Evolutionary conservation across 495 filamentous ascomycete species (phyloP).

Genomic region (Neurospora terricola): DNA sequence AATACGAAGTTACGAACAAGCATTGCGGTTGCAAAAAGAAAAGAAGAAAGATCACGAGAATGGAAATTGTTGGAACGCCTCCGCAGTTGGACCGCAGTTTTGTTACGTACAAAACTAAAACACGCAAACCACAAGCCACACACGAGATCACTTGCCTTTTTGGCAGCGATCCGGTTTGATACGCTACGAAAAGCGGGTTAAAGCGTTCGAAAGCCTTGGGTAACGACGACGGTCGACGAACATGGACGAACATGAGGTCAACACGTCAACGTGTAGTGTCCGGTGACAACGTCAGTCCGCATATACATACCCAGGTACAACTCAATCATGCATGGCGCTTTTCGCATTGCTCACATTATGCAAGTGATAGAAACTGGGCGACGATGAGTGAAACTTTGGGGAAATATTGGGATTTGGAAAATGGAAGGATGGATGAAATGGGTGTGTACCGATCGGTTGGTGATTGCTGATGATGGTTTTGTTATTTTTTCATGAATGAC

Average conservation of each 20-base stretch:
- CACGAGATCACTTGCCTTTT: neutral
- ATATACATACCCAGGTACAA: neutral
- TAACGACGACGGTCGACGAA: no score
- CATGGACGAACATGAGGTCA: neutral
- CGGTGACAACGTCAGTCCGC: neutral
- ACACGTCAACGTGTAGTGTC: neutral
- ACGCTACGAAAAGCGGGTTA: no score
- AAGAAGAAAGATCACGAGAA: neutral
- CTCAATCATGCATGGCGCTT: neutral
- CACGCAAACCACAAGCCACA: neutral
- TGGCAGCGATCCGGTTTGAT: no score
- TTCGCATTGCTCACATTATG: neutral
- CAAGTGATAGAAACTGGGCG: neutral
- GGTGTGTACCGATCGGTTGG: neutral
- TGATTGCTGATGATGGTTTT: neutral
- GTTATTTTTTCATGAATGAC: neutral
- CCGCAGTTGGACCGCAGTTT: neutral
- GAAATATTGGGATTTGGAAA: neutral
- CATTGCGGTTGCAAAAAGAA: neutral
- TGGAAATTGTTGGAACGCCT: neutral
- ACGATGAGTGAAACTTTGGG: neutral
- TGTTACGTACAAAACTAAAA: neutral
- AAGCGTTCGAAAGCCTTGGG: no score
- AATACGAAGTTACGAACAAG: neutral
- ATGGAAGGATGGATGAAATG: neutral